Base-by-base conservation (phyloP, 352 stramenopile species). In the Discostella stelligera region DNA sequence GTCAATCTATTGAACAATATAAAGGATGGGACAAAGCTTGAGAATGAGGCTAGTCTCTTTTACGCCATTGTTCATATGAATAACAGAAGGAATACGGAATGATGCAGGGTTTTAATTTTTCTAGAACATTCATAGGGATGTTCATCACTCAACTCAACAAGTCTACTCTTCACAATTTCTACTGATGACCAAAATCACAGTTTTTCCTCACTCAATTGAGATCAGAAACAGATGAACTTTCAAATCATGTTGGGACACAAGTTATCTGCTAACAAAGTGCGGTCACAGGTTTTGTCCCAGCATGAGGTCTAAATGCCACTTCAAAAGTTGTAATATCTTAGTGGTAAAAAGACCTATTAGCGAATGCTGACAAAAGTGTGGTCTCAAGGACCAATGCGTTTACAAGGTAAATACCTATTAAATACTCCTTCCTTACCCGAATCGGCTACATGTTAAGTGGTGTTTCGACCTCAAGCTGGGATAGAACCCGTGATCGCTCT, bases 1-100 rank as follows among this genome's bases (percentile, higher is more conserved):
- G 86, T 95, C 7, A 91, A 86, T 67, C 61, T 95, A n/a, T 62
- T 95, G 7, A 94, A 93, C 79, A 93, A 94, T 79, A 82, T 79
- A 21, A 87, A 88, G 39, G 87, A 94, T 77, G 88, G 83, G 0
- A 83, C 77, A 10, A 68, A 77, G 10, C 94, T 94, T 66, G 87
- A 82, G 69, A 94, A 94, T 80, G 84, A 93, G 74, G 85, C 94
- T 4, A 32, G 70, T 68, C 0, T 0, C 20, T 89, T 82, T 53
- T 16, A 27, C 49, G 3, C 2, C 5, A 10, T 11, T 49, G 27
- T 58, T 58, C 21, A 3, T 55, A 55, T 18, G 52, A 60, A 3
- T n/a, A 39, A 20, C 44, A 30, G 32, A 8, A 13, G 20, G 39
- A 18, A 55, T 32, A 46, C 8, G 37, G 52, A 20, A 41, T 18